Evolutionary conservation across 176 grass and related monocot genomes (phyloP).

Genomic region (Zizania latifolia): DNA sequence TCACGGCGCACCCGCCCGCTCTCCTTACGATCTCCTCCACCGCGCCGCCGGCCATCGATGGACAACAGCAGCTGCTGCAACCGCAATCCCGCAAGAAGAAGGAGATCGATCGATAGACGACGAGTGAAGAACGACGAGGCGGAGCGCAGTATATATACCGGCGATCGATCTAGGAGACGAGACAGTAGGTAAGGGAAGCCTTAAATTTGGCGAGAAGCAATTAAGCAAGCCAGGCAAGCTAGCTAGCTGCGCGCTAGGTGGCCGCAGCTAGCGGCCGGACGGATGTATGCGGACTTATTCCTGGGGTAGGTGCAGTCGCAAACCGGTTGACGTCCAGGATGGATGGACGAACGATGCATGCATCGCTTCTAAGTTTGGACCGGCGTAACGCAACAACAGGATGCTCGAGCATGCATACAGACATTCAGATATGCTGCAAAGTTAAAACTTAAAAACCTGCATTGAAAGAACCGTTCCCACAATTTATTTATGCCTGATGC

Average conservation of each 20-base stretch:
- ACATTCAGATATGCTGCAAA: no score
- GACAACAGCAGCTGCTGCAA: neutral
- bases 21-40: constrained; percentile 50
- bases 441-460: no score
- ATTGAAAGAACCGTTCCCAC: no score
- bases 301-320: constrained; percentile 33
- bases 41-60: constrained; percentile 21
- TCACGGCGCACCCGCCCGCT: constrained; percentile 65
- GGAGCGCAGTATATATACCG: constrained; percentile 2
- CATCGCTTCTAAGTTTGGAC: neutral
- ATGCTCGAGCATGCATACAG: neutral
- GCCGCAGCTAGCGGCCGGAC: neutral
- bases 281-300: constrained; percentile 35
- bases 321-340: constrained; percentile 2
- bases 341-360: neutral
- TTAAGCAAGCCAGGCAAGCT: neutral
- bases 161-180: neutral
- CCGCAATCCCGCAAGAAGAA: neutral
- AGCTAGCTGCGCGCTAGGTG: no score
- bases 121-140: neutral
- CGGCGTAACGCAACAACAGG: neutral
- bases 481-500: no score
- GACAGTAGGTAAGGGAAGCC: neutral
- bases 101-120: no score
- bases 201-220: constrained; percentile 15